Evolutionary conservation across 1,284 basidiomycete genomes (phyloP).

Genomic region (Phylloboletellus chloephorus): DNA sequence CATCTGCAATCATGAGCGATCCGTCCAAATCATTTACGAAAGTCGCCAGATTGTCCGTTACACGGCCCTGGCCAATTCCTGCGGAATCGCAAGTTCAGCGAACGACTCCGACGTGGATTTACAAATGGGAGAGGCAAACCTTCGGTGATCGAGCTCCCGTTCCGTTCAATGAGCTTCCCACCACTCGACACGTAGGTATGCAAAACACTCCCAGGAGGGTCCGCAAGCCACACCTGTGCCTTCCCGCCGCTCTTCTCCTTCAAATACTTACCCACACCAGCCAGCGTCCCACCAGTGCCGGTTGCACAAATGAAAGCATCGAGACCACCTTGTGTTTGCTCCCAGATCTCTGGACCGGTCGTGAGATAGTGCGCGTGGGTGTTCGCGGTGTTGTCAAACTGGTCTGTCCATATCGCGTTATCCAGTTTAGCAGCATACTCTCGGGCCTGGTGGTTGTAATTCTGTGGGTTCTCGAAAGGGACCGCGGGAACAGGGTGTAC

Average conservation of each 20-base stretch:
- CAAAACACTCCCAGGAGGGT: slow-evolving; percentile 93
- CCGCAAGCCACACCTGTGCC: slow-evolving; percentile 91
- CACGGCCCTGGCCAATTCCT: slow-evolving; percentile 96
- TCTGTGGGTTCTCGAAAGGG: slow-evolving; percentile 90
- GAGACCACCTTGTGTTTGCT: slow-evolving; percentile 75
- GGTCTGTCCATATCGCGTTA: slow-evolving; percentile 99
- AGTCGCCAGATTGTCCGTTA: slow-evolving; percentile 90
- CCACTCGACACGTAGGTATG: slow-evolving; percentile 83
- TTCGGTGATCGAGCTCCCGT: slow-evolving; percentile 93
- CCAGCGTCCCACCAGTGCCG: slow-evolving; percentile 94
- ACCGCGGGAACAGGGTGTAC: slow-evolving; percentile 96
- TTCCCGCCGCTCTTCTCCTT: slow-evolving; percentile 80
- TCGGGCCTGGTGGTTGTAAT: slow-evolving; percentile 98
- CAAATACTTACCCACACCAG: slow-evolving; percentile 81
- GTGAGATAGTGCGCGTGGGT: slow-evolving; percentile 83
- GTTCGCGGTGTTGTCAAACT: slow-evolving; percentile 95
- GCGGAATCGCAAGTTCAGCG: slow-evolving; percentile 2
- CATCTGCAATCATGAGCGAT: slow-evolving; percentile 84
- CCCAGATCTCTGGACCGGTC: slow-evolving; percentile 97
- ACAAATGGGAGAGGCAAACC: slow-evolving; percentile 43
- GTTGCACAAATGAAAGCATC: slow-evolving; percentile 94
- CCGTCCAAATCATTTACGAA: slow-evolving; percentile 80
- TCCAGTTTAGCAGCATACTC: slow-evolving; percentile 77
- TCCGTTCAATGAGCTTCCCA: slow-evolving; percentile 73
- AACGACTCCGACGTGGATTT: slow-evolving; percentile 4